phyloP scores from a whole-genome alignment of 768 basidiomycete genomes.

The Fibroporia radiculosa region DNA sequence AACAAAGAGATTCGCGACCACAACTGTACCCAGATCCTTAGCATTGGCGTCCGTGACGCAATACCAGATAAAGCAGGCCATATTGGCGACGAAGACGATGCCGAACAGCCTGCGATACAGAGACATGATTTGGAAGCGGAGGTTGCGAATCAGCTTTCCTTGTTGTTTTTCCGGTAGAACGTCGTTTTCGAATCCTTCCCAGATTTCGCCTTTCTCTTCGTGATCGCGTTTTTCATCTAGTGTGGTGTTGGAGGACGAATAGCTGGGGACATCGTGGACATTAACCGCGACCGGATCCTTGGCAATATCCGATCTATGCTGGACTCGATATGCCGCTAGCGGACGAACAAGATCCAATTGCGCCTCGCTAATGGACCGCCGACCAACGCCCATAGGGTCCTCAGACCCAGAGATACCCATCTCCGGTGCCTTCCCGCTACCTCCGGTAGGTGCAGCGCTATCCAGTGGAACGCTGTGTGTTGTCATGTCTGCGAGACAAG shows the following conservation, averaged over 20 bases:
- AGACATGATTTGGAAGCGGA: conserved; percentile 47
- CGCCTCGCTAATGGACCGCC: neutral
- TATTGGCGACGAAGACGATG: conserved; percentile 42
- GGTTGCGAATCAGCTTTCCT: conserved; percentile 39
- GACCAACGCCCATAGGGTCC: neutral
- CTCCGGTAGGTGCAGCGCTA: neutral
- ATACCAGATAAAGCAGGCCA: conserved; percentile 38
- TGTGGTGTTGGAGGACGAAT: conserved; percentile 23
- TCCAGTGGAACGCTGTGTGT: neutral
- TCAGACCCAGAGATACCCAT: too few relatives aligned
- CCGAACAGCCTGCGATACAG: conserved; percentile 50
- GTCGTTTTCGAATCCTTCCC: conserved; percentile 48
- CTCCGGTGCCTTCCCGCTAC: too few relatives aligned
- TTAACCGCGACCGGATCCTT: neutral
- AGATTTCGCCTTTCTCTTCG: conserved; percentile 22
- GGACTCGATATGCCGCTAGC: too few relatives aligned
- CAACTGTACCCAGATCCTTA: conserved; percentile 29
- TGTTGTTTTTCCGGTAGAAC: conserved; percentile 43
- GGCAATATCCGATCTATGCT: neutral
- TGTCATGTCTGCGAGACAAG: neutral
- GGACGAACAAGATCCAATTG: neutral
- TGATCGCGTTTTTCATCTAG: conserved; percentile 20
- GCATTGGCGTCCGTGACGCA: conserved; percentile 20
- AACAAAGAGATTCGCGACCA: conserved; percentile 34
- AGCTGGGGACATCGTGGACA: neutral